Evolutionary conservation across 106 monocot genomes (phyloP), one percentile per base, ranked within the genome.

Genomic region (Vanilla planifolia): DNA sequence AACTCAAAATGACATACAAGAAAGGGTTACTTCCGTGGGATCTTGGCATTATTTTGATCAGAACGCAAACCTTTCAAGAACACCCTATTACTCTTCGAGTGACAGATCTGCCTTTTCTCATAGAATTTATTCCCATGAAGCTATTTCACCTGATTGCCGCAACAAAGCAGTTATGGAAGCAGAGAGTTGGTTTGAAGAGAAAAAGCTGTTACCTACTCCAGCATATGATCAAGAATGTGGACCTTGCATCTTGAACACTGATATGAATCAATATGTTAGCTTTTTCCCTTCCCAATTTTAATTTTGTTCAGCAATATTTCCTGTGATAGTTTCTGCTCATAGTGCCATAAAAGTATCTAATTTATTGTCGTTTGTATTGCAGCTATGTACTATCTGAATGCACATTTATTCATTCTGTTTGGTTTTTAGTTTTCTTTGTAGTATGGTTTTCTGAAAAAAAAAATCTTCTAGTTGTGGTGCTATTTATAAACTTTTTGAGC

Each of bases 171-270:
- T 93, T 17, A 68, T 53, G 66, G 88, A 93, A 61, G 88, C 88
- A 55, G 85, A 93, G 59, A 85, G 79, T 64, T 85, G 88, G 84
- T 43, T 85, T 30, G 72, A 81, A 35, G 82, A 85, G 78, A 82
- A 80, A 78, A 83, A 70, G 30, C 20, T 26, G 5, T 40, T 52
- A 24, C 51, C 72, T 55, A 62, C 58, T 26, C 68, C 75, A n/a
- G 79, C 77, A 63, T 60, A 59, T 55, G 48, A 64, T 56, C 16
- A 56, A 29, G 78, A 80, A 48, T 66, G 29, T 59, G 77, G 77
- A 53, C 73, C 77, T 67, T 85, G 84, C 70, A 68, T 51, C 36
- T 61, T 80, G 24, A 80, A 70, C 62, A 73, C 72, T 34, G 64
- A 75, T 50, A 48, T 65, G 43, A n/a, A 58, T 57, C 34, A 47